Evolutionary conservation across 2,329 filamentous ascomycete genomes (phyloP).

Genomic region (Phaeosphaeriaceae sp.): DNA sequence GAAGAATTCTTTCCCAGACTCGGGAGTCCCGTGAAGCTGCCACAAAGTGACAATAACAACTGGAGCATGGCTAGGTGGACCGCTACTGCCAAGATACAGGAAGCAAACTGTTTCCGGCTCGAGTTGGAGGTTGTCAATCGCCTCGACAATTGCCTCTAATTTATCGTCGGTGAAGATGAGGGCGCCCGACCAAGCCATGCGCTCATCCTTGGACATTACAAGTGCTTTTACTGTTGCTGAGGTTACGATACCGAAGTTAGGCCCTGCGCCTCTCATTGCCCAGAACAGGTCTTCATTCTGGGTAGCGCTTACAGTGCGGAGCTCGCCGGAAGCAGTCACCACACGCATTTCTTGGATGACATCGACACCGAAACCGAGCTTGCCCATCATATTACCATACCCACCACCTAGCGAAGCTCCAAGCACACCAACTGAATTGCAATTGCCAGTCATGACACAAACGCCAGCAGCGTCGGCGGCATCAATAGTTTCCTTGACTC

Average conservation of each 20-base stretch:
- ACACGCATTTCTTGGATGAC: constrained; percentile 42
- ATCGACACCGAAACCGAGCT: constrained; percentile 61
- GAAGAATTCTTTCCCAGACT: constrained; percentile 41
- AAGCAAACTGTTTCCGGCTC: constrained; percentile 42
- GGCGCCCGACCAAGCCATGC: constrained; percentile 19
- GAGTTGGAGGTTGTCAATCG: constrained; percentile 42
- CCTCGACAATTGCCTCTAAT: constrained; percentile 40
- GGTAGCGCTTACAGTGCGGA: constrained; percentile 29
- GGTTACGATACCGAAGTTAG: constrained; percentile 37
- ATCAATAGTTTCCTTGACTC: constrained; percentile 40
- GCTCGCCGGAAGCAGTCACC: constrained; percentile 30
- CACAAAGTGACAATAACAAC: constrained; percentile 29
- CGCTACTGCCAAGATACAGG: constrained; percentile 35
- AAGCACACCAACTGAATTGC: constrained; percentile 29
- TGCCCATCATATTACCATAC: constrained; percentile 61
- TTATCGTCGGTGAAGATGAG: constrained; percentile 25
- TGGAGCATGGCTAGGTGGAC: constrained; percentile 13
- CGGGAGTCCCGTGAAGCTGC: constrained; percentile 38
- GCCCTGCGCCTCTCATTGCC: constrained; percentile 44
- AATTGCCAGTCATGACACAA: constrained; percentile 29
- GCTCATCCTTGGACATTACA: constrained; percentile 11
- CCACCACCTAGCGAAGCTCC: constrained; percentile 56
- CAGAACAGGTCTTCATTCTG: constrained; percentile 35
- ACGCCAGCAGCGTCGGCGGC: constrained; percentile 44
- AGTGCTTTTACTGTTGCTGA: constrained; percentile 48